These are phyloP conservation scores for Raddia guianensis DNA, from an alignment of 176 grass and related monocot genomes.

Conservation along the genomic window DNA sequence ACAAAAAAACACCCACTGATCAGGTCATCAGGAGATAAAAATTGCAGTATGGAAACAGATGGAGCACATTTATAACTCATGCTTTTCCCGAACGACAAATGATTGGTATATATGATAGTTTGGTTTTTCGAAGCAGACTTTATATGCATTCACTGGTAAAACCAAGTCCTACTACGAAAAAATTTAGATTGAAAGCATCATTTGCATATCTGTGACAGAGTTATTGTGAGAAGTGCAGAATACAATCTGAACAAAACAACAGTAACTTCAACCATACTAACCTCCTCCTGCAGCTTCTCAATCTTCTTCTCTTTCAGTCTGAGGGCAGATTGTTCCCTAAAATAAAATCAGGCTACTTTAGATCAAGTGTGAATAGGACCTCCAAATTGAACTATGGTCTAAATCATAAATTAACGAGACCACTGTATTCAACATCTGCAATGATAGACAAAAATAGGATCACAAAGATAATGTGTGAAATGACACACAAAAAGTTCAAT, in stretches of 20 bases:
- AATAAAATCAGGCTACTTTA: conserved; percentile 18
- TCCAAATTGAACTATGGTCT: neutral
- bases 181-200: neutral
- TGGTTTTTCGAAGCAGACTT: neutral
- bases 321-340: conserved; percentile 70
- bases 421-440: conserved; percentile 19
- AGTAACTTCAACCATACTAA: conserved; percentile 41
- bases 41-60: neutral
- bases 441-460: neutral
- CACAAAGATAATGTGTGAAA: neutral
- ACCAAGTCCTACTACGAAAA: neutral
- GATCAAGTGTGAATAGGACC: neutral
- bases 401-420: neutral
- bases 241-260: neutral
- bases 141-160: neutral
- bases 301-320: conserved; percentile 74
- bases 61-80: neutral
- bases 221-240: conserved; percentile 5
- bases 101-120: neutral
- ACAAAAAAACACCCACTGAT: neutral
- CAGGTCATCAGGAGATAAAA: neutral
- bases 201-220: neutral
- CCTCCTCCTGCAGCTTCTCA: conserved; percentile 78
- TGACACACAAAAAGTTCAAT: neutral
- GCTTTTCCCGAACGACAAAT: neutral